Conservation (phyloP, 2,329 filamentous ascomycete species). For the Microdochium paspali region DNA sequence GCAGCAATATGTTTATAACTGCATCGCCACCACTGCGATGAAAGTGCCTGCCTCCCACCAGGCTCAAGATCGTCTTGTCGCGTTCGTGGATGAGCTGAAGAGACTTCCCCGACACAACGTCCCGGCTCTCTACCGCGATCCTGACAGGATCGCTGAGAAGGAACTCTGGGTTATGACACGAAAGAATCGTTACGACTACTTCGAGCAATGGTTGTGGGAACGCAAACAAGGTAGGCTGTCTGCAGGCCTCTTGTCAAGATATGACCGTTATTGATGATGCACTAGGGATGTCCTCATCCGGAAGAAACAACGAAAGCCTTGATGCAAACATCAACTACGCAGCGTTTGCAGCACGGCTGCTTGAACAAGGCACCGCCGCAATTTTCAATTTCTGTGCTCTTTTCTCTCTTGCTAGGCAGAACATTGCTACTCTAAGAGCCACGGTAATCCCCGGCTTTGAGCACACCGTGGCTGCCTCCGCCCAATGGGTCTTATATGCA, state of each 20-base stretch:
- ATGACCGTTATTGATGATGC: background rate
- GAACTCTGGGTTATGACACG: constrained; percentile 1
- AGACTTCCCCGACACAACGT: background rate
- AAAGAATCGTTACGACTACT: background rate
- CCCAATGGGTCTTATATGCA: background rate
- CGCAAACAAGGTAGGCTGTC: background rate
- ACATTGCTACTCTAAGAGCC: background rate
- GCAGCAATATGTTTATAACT: constrained; percentile 1
- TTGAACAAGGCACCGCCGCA: background rate
- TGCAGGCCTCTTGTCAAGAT: background rate
- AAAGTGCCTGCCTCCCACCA: background rate
- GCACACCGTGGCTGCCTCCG: background rate
- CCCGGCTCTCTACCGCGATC: background rate
- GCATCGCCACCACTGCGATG: constrained; percentile 1
- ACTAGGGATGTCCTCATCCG: background rate
- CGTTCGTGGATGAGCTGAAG: background rate
- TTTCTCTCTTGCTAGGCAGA: background rate
- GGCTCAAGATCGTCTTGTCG: background rate
- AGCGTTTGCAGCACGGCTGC: background rate
- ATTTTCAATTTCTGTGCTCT: background rate
- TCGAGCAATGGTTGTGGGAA: constrained; percentile 2
- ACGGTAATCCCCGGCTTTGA: background rate
- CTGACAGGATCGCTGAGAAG: constrained; percentile 1
- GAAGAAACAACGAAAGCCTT: background rate
- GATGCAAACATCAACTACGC: background rate